Base-by-base conservation (phyloP, 345 rosid genomes). In the Isatis tinctoria region DNA sequence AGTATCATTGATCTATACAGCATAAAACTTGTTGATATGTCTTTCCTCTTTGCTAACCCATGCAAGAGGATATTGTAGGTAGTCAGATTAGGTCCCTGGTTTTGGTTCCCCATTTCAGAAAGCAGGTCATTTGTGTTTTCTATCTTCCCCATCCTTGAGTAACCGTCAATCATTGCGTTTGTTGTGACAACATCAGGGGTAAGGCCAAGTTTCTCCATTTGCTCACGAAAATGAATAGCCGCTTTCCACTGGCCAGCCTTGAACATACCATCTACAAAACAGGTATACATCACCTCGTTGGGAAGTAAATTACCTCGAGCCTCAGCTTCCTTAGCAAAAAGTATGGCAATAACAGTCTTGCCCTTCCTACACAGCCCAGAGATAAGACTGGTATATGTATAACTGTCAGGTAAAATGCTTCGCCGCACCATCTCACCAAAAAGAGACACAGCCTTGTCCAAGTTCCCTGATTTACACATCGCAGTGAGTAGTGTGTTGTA, bases 11-110 rank as follows among this genome's bases (percentile, higher is more conserved):
- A 53, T 61, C 80, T 88, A 74, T 81, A 85, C 26, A 89, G 47
- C 62, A 40, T 41, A 60, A 85, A 85, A 82, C 81, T 87, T 56
- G 73, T 75, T 16, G 48, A 65, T 24, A 91, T 48, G 69, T 89
- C 82, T 43, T 79, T 83, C 79, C 78, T 82, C 84, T 85, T 91
- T 43, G 93, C 81, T 78, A 82, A 86, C 24, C 90, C 91, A 65
- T 91, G 97, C 80, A 93, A 79, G 40, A 93, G 87, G 78, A 87
- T 87, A 72, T 91, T 91, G 76, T 82, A 88, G 1, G 98, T 87
- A 65, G 79, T 77, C 85, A 89, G 84, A 83, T 71, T 86, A 70
- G 91, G 94, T 52, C 33, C 18, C 14, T 74, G 22, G 41, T 66
- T 69, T 66, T 64, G 71, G 74, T 80, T 80, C 63, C 33, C 54